These are phyloP conservation scores for Debaryomyces castellii DNA, from an alignment of 805 yeast genomes.

Conservation along the genomic window DNA sequence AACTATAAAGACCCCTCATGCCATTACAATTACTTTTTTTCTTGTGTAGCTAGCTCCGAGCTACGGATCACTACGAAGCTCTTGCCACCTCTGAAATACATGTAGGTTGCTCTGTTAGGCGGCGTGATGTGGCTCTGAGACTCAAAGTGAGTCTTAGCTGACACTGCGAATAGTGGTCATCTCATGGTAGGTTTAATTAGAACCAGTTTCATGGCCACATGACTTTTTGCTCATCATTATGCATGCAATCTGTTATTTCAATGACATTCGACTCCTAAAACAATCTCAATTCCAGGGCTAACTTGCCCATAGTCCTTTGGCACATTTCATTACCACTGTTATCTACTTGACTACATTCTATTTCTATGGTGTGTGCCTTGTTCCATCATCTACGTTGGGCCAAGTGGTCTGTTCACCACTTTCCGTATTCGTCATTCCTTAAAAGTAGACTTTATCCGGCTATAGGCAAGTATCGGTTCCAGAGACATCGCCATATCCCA, in stretches of 20 bases:
- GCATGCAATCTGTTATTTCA: background rate
- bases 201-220: background rate
- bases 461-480: background rate
- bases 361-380: background rate
- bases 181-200: background rate
- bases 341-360: no score
- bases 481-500: background rate
- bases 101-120: background rate
- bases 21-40: background rate
- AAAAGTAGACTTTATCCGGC: background rate
- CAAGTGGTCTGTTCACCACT: background rate
- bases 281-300: background rate
- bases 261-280: background rate
- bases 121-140: background rate
- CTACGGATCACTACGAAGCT: no score
- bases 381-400: background rate
- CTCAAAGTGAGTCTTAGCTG: background rate
- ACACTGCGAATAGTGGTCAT: background rate
- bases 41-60: background rate
- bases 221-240: background rate
- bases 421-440: background rate
- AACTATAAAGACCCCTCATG: background rate
- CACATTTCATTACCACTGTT: no score
- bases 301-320: no score
- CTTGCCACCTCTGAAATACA: no score